Conservation (phyloP, 257 asterid genomes). For the Nyctanthes arbortristis region DNA sequence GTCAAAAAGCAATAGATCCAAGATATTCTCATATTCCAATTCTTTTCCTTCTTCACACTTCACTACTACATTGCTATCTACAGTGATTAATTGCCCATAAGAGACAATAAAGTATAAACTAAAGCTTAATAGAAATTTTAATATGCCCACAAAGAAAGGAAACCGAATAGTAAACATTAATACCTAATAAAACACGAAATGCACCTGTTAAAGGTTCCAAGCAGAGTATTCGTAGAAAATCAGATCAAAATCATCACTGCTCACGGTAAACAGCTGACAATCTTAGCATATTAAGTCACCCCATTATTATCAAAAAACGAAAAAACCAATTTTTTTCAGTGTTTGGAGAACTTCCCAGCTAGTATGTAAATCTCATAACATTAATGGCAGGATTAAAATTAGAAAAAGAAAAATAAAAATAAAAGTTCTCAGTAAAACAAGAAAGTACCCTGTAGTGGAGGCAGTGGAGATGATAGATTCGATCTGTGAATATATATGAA, state of each 20-base stretch:
- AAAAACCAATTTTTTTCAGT: background rate
- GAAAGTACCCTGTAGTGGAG: conserved; percentile 35
- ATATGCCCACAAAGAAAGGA: background rate
- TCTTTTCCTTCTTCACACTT: background rate
- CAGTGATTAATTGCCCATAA: background rate
- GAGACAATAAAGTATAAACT: background rate
- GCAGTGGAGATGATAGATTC: conserved; percentile 41
- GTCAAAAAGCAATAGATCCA: background rate
- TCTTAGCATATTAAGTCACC: conserved; percentile 18
- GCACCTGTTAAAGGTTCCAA: conserved; percentile 7
- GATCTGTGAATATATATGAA: conserved; percentile 38
- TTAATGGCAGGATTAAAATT: conserved; percentile 6
- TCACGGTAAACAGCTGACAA: conserved; percentile 11
- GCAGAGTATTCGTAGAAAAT: background rate
- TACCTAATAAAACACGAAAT: background rate
- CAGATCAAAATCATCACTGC: conserved; percentile 8
- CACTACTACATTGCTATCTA: background rate
- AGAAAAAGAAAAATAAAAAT: conserved; percentile 13
- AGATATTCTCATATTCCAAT: background rate
- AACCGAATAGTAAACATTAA: background rate
- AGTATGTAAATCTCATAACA: conserved; percentile 5
- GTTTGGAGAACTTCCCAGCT: conserved; percentile 8
- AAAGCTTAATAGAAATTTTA: background rate
- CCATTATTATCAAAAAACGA: conserved; percentile 15
- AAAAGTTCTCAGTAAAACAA: conserved; percentile 13